A percentile compares a stretch with the other conserved stretches of the same genome.
phyloP scores from a whole-genome alignment of 306 rosid genomes.

The Cucumis cinereus region DNA sequence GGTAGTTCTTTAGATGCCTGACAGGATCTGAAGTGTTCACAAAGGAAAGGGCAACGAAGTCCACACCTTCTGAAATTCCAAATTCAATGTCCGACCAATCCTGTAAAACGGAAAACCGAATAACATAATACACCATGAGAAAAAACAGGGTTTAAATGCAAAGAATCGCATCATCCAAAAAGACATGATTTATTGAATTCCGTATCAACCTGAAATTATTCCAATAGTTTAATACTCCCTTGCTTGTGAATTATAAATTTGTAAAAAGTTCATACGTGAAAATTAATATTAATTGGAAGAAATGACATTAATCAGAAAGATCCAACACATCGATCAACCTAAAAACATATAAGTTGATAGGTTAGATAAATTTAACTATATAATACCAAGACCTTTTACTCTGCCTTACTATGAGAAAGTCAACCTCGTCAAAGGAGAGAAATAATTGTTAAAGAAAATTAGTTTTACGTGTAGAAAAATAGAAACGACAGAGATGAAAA shows the following conservation, averaged over 20 bases:
- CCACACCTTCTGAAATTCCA: slow-evolving; percentile 62
- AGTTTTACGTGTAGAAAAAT: background rate
- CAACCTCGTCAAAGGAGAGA: background rate
- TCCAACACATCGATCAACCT: no score
- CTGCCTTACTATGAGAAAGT: background rate
- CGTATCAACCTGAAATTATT: background rate
- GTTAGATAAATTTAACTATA: no score
- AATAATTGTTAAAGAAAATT: background rate
- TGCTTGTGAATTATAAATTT: no score
- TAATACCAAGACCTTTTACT: background rate
- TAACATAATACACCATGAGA: background rate
- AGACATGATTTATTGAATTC: background rate
- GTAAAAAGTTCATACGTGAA: no score
- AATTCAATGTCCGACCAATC: slow-evolving; percentile 79
- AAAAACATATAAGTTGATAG: no score
- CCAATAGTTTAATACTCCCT: no score
- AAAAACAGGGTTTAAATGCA: background rate
- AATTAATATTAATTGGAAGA: no score
- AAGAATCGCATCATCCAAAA: background rate
- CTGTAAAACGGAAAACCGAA: slow-evolving; percentile 25
- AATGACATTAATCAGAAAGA: no score
- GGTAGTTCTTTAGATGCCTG: slow-evolving; percentile 49
- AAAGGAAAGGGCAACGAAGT: slow-evolving; percentile 76
- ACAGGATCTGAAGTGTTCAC: slow-evolving; percentile 53
- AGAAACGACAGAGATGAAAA: background rate